Conservation (phyloP, 208 protist genomes). For the Wallacemonas collosoma region DNA sequence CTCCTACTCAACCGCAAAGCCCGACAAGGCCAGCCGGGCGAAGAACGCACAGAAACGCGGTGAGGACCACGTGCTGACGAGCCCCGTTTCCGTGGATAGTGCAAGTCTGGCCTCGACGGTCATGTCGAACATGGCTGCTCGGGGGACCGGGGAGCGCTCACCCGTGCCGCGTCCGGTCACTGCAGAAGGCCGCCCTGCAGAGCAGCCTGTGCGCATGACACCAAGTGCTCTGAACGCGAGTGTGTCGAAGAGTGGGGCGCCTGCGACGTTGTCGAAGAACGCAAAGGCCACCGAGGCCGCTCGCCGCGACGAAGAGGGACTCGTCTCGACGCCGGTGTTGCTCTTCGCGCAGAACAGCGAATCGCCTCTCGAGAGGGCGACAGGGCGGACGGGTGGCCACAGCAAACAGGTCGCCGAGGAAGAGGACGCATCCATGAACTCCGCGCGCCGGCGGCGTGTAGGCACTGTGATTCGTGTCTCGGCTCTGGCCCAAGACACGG, state of each 20-base stretch:
- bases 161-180: background rate
- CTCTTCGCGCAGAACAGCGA: constrained; percentile 11
- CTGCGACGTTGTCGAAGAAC: background rate
- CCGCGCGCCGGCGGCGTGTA: background rate
- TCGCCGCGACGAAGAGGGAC: background rate
- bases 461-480: too few relatives aligned
- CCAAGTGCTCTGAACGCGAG: background rate
- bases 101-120: constrained; percentile 11
- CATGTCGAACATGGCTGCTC: background rate
- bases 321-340: background rate
- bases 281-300: background rate
- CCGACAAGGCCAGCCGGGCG: constrained; percentile 1
- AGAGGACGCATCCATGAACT: background rate
- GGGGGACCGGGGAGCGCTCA: background rate
- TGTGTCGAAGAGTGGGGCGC: too few relatives aligned
- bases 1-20: too few relatives aligned
- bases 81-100: background rate
- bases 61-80: background rate
- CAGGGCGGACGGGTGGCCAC: background rate
- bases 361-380: too few relatives aligned
- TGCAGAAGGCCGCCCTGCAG: too few relatives aligned
- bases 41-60: constrained; percentile 17
- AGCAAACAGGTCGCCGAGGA: constrained; percentile 17
- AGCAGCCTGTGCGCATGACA: background rate
- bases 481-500: background rate